Percentiles rank a stretch among this genome's conserved stretches.
phyloP scores from a whole-genome alignment of 2,329 filamentous ascomycete species.

The Fusarium circinatum region DNA sequence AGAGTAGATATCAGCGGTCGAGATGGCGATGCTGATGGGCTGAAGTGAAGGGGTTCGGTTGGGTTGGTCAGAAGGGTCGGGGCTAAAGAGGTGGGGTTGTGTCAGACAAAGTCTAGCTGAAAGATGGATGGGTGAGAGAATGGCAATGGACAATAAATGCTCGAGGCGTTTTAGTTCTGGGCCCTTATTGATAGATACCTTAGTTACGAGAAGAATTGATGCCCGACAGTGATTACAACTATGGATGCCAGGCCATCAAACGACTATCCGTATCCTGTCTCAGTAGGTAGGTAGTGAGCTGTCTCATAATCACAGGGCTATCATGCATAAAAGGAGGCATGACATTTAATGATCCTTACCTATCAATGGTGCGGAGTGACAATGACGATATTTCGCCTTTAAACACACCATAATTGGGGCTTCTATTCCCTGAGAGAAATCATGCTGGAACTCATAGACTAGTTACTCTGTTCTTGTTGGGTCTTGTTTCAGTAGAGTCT shows the following conservation, averaged over 20 bases:
- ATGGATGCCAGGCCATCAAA: neutral
- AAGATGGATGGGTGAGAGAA: constrained; percentile 20
- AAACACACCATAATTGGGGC: neutral
- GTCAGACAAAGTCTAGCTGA: constrained; percentile 29
- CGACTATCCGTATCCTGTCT: neutral
- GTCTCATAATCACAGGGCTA: neutral
- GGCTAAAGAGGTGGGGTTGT: constrained; percentile 21
- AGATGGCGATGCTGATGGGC: constrained; percentile 21
- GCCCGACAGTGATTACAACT: neutral
- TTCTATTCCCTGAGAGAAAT: neutral
- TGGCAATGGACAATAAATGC: neutral
- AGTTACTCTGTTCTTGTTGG: neutral
- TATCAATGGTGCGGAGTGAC: constrained; percentile 1
- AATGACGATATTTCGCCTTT: constrained; percentile 7
- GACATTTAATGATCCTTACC: neutral
- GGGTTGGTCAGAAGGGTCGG: constrained; percentile 19
- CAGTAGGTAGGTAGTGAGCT: neutral
- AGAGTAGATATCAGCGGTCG: constrained; percentile 17
- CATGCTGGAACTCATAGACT: neutral
- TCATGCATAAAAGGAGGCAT: neutral
- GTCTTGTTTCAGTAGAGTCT: neutral
- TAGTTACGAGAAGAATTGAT: neutral
- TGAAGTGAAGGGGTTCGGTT: constrained; percentile 19
- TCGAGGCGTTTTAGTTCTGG: constrained; percentile 5
- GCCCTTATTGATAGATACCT: neutral